Percentiles rank a stretch among this genome's conserved stretches.
These are phyloP conservation scores for Haematococcus sp. DNA, from an alignment of 139 green algal species.

Conservation along the genomic window DNA sequence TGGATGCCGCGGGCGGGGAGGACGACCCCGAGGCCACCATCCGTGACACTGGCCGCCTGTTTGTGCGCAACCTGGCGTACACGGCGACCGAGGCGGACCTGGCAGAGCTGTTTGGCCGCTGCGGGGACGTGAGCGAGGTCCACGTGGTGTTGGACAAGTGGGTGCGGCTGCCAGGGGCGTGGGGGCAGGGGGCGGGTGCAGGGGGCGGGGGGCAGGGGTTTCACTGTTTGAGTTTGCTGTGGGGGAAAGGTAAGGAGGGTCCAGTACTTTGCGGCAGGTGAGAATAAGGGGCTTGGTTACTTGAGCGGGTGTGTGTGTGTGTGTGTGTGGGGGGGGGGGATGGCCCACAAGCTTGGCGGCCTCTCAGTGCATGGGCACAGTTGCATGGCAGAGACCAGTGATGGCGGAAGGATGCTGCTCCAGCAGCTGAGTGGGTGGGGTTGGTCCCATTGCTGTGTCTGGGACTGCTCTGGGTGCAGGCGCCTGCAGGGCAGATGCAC, in stretches of 20 bases:
- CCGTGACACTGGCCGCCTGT: conserved; percentile 79
- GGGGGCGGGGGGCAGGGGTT: background rate
- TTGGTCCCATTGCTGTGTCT: no score
- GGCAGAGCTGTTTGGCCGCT: conserved; percentile 62
- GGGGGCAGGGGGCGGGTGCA: background rate
- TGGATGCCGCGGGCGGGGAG: background rate
- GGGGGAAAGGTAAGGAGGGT: background rate
- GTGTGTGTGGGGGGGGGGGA: no score
- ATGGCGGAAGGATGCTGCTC: no score
- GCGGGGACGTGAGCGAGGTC: conserved; percentile 81
- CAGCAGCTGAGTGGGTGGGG: no score
- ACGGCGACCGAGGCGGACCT: conserved; percentile 85
- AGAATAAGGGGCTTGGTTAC: no score
- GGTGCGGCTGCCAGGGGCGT: background rate
- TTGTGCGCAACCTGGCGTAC: conserved; percentile 94
- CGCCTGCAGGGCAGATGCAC: no score
- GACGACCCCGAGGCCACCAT: conserved; percentile 32
- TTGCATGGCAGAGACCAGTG: no score
- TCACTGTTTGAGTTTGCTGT: background rate
- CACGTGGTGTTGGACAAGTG: conserved; percentile 89
- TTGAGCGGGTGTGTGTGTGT: background rate
- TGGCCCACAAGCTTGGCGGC: no score
- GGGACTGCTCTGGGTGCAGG: no score
- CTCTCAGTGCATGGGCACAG: no score
- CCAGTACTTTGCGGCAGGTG: no score